phyloP scores from a whole-genome alignment of 2,329 filamentous ascomycete genomes.

The Hypomyces rosellus region DNA sequence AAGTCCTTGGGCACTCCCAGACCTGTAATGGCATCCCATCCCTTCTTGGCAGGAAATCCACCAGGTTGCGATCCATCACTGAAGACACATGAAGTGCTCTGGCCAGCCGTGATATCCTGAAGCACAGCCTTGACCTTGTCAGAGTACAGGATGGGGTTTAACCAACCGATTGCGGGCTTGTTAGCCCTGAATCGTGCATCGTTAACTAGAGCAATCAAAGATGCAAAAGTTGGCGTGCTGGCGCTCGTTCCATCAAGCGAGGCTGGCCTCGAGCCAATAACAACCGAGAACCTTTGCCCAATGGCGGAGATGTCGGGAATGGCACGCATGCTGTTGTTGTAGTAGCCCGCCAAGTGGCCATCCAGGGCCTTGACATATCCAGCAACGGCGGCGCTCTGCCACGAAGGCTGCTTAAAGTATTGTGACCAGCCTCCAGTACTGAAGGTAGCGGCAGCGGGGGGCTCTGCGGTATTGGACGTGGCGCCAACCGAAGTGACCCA shows the following conservation, averaged over 20 bases:
- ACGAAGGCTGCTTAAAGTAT: too few relatives aligned
- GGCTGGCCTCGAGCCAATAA: too few relatives aligned
- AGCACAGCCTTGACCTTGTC: conserved; percentile 4
- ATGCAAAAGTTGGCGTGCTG: conserved; percentile 39
- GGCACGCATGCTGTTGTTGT: too few relatives aligned
- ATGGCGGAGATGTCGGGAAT: too few relatives aligned
- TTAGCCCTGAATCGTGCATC: conserved; percentile 37
- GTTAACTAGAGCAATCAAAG: conserved; percentile 43
- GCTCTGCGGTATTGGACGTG: too few relatives aligned
- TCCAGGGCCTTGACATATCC: too few relatives aligned
- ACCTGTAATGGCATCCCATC: conserved; percentile 18
- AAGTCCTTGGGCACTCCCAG: conserved; percentile 13
- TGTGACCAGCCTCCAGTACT: too few relatives aligned
- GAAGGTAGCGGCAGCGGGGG: too few relatives aligned
- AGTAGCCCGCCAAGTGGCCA: too few relatives aligned
- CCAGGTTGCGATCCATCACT: conserved; percentile 16
- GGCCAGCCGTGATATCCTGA: conserved; percentile 24
- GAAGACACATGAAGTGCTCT: conserved; percentile 33
- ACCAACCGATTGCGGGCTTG: conserved; percentile 40
- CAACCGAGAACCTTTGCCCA: too few relatives aligned
- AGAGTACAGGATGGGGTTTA: conserved; percentile 35
- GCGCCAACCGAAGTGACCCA: too few relatives aligned
- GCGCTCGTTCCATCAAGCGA: background rate
- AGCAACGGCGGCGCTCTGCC: too few relatives aligned
- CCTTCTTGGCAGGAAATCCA: conserved; percentile 11